phyloP scores from a whole-genome alignment of 345 rosid species.

The Luvunga scandens region DNA sequence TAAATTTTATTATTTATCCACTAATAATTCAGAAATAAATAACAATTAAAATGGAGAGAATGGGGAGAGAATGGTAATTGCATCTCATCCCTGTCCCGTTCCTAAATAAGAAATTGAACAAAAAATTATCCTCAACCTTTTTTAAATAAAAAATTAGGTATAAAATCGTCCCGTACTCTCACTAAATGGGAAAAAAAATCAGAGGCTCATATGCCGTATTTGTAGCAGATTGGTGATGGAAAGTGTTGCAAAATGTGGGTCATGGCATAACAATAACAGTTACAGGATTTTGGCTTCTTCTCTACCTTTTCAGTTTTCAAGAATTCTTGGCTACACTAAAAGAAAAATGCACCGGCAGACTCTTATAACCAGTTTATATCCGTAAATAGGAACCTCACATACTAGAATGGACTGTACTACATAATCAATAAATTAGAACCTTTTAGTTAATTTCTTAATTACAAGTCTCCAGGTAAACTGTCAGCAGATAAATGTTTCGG shows the following conservation, averaged over 20 bases:
- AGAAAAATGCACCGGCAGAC: neutral
- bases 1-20: too few relatives aligned
- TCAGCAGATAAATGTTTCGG: neutral
- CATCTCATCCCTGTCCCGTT: accelerated
- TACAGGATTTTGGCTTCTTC: neutral
- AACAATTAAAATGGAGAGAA: too few relatives aligned
- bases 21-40: too few relatives aligned
- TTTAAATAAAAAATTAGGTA: accelerated
- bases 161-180: too few relatives aligned
- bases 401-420: neutral
- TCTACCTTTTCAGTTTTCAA: neutral
- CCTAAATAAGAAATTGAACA: too few relatives aligned
- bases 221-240: neutral
- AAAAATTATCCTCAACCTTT: too few relatives aligned
- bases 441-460: slow-evolving; percentile 1
- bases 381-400: neutral
- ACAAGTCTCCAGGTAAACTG: neutral
- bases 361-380: neutral
- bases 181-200: too few relatives aligned
- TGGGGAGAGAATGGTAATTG: accelerated
- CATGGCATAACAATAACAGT: neutral
- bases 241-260: neutral
- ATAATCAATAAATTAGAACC: neutral
- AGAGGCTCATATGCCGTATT: neutral
- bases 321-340: neutral